Evolutionary conservation across 768 basidiomycete species (phyloP), one percentile per base, ranked within the genome.

Genomic region (Paxillus rubicundulus): DNA sequence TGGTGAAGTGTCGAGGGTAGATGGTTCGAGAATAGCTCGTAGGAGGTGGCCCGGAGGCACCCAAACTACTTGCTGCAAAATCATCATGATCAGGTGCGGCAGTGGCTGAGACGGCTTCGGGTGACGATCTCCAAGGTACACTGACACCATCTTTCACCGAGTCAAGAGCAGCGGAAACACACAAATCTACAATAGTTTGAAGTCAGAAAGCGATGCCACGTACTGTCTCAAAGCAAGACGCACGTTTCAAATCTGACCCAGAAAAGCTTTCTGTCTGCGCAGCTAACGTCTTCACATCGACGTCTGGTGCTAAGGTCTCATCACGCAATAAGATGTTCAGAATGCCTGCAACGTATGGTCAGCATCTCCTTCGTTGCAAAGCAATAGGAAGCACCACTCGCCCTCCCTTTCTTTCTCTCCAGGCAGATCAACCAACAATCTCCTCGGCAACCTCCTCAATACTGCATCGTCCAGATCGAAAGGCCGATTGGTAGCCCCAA

Each of bases 241-340:
- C 53, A 96, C 94, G 92, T 70, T 96, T 97, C 53, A 98, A 75
- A 68, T 98, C 94, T 24, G 93, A 96, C 14, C 94, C 94, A 51
- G 94, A 98, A 69, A 93, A 98, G 47, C 81, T 83, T 49, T 89
- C 88, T 0, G 92, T 92, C 66, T 82, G 80, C 65, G 78, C 80
- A 5, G 89, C 86, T 36, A 94, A 70, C 20, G 60, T 64, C 44
- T 74, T 72, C 16, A 85, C 65, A 55, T 87, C 81, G 10, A 92
- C 72, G 59, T 91, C 89, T 10, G 74, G 55, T 6, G 79, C 81
- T 34, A 95, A 71, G 0, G 60, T 72, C 69, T 98, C 94, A 58
- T 92, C 87, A n/a, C 86, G 82, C 21, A 96, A 76, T 34, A 93
- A 73, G 53, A 98, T 96, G 59, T 84, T 85, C 46, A 98, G 74